These are phyloP conservation scores for Botryotinia calthae DNA, from an alignment of 2,329 filamentous ascomycete species.

Conservation along the genomic window DNA sequence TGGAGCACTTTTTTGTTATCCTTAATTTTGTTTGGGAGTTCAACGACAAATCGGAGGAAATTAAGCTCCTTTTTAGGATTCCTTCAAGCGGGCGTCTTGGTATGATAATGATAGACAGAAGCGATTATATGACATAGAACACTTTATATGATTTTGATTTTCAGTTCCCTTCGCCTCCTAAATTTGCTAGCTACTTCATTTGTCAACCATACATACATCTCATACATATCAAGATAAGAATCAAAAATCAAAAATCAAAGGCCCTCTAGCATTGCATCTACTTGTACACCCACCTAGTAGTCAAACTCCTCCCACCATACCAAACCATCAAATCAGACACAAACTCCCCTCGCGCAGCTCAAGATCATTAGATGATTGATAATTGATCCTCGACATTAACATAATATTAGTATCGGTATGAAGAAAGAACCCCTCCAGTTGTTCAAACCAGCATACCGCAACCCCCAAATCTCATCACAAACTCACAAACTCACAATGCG, in stretches of 20 bases:
- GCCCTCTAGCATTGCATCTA: neutral
- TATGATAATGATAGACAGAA: neutral
- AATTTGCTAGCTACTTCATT: neutral
- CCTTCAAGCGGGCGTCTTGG: neutral
- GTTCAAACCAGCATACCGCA: neutral
- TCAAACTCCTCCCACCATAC: neutral
- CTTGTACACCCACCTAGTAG: neutral
- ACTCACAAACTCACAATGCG: no score
- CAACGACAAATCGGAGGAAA: no score
- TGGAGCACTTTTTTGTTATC: neutral
- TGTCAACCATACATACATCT: neutral
- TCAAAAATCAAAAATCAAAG: neutral
- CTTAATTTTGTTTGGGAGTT: neutral
- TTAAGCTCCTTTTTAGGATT: neutral
- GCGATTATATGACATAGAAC: neutral
- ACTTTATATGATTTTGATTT: constrained; percentile 2
- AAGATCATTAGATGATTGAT: neutral
- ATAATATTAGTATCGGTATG: neutral
- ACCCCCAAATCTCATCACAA: neutral
- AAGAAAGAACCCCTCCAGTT: neutral
- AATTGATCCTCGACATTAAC: neutral
- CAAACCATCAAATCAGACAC: neutral
- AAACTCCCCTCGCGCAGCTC: neutral
- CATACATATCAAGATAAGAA: neutral
- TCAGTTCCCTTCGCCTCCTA: neutral